Base-by-base conservation (phyloP, 352 stramenopile species). In the Elongisporangium undulatum region DNA sequence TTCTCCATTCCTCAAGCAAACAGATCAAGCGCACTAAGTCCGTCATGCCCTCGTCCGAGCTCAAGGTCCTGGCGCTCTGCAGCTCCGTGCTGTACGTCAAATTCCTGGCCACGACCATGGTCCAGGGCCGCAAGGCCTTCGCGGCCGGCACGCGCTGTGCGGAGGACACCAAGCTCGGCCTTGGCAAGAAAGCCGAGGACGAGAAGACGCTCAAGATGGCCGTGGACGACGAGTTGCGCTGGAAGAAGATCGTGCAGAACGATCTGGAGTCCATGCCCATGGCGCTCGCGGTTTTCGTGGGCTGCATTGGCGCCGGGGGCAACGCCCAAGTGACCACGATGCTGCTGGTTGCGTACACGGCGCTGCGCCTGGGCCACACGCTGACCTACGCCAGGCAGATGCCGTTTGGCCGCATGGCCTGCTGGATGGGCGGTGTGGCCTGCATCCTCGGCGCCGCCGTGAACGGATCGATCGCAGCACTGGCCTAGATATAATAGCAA, bases 221-320 rank as follows among this genome's bases (percentile, higher is more conserved):
- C 2, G 53, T 58, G 16, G 58, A 72, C 49, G 55, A 67, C 23
- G 74, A 85, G 38, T 63, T 74, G 63, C 77, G 77, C n/a, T 87
- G 77, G 74, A 76, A 78, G 23, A 68, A 73, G 23, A 85, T 87
- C 51, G 66, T 82, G 51, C 64, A 71, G 39, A 87, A 87, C 66
- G 77, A 87, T 50, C 56, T 85, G 29, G 77, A 87, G 62, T 83
- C 76, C 26, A 75, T 87, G 49, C 77, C 75, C 17, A 56, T 89
- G 8, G 76, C 71, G 12, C 66, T 85, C 45, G 58, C 77, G 12
- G 71, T 85, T 49, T 85, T 83, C 58, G 69, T 58, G 50, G 64
- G 50, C 4, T 69, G 69, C 8, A 77, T 86, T 34, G 26, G 64
- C 0, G 74, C 76, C 12, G 68, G 68, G 4, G 69, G 70, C 60